Base-by-base conservation (phyloP, 1,284 basidiomycete species). In the Fomitiporia mediterranea region DNA sequence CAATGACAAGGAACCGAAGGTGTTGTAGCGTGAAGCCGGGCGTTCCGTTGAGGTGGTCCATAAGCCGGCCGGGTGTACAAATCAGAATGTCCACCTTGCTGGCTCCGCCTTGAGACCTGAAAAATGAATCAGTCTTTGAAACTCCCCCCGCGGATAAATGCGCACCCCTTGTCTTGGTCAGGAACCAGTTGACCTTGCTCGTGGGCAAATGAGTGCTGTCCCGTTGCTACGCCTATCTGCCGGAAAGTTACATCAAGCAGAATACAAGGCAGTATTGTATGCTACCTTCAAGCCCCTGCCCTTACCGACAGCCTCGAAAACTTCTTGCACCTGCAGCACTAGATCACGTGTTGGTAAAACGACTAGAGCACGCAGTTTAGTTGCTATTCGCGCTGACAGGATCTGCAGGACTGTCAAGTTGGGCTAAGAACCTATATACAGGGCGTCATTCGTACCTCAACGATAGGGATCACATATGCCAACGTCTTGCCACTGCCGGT, bases 401-500 rank as follows among this genome's bases (percentile, higher is more conserved):
- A 86, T 76, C 89, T 94, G 57, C 23, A 38, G 57, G 44, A 27
- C 50, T 15, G 9, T 17, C 62, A 27, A 62, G 48, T 47, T n/a
- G n/a, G n/a, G 39, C 34, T 50, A 40, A 15, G 23, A n/a, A 42
- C 44, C 27, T 58, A 50, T n/a, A n/a, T n/a, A 38, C 28, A 34
- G 5, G 4, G 4, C 35, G 40, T 48, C 53, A 51, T 35, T 55
- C 72, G 58, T 61, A 88, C 91, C 77, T 98, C 92, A 27, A 98
- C 78, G 53, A 98, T 91, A 1, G 96, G 96, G 17, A 98, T 74
- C 3, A 89, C 88, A 70, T 99, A 99, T 11, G 94, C 91, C 19
- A 99, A 78, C 0, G 96, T 99, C 74, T 99, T 99, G 0, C 96
- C 96, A 63, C 92, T 95, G 30, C 96, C 96, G 0, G 96, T 99